phyloP scores from a whole-genome alignment of 1,284 basidiomycete species.

The Golubevia pallescens region DNA sequence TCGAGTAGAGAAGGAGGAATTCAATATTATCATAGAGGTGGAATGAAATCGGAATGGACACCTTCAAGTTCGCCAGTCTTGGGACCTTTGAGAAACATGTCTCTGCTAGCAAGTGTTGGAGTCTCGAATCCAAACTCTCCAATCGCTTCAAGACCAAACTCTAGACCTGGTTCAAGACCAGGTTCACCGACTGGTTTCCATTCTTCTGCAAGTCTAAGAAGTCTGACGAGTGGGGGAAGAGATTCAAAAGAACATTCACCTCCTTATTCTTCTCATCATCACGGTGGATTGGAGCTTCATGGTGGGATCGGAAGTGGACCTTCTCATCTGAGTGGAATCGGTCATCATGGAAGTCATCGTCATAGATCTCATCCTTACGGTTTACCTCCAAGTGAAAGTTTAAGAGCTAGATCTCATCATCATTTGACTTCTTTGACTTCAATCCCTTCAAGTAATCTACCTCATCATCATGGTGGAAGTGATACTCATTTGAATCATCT shows the following conservation, averaged over 20 bases:
- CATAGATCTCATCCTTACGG: slow-evolving; percentile 58
- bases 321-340: slow-evolving; percentile 42
- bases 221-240: slow-evolving; percentile 6
- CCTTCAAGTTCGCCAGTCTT: slow-evolving; percentile 60
- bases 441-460: slow-evolving; percentile 13
- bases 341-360: slow-evolving; percentile 55
- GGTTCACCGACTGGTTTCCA: slow-evolving; percentile 11
- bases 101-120: slow-evolving; percentile 48
- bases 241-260: slow-evolving; percentile 7
- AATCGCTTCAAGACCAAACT: slow-evolving; percentile 44
- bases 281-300: slow-evolving; percentile 33
- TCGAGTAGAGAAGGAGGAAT: not conserved
- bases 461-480: not conserved
- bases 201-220: slow-evolving; percentile 5
- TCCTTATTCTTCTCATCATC: slow-evolving; percentile 8
- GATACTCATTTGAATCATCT: too few species aligned
- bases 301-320: slow-evolving; percentile 19
- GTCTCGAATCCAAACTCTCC: slow-evolving; percentile 51
- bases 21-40: slow-evolving; percentile 2
- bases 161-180: slow-evolving; percentile 30
- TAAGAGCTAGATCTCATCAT: slow-evolving; percentile 50
- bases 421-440: slow-evolving; percentile 48
- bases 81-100: slow-evolving; percentile 58
- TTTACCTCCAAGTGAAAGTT: slow-evolving; percentile 10
- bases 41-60: slow-evolving; percentile 38